These are phyloP conservation scores for Tetracladium setigerum DNA, from an alignment of 495 filamentous ascomycete genomes.

Conservation along the genomic window DNA sequence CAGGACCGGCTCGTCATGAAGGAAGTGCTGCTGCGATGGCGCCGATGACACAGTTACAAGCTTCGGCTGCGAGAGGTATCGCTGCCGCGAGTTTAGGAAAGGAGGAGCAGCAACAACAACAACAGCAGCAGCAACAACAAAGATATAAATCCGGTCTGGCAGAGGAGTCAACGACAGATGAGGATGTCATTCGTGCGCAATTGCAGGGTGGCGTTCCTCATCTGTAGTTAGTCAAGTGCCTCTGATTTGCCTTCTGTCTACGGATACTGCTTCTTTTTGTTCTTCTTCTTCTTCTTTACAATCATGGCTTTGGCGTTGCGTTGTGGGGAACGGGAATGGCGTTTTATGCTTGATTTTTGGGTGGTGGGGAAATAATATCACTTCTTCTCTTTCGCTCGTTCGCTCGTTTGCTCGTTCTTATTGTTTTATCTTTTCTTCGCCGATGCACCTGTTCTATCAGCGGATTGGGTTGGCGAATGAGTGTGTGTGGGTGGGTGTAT, in stretches of 20 bases:
- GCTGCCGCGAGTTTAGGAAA: constrained; percentile 24
- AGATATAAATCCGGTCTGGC: constrained; percentile 22
- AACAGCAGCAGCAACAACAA: constrained; percentile 19
- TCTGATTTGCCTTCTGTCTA: not conserved
- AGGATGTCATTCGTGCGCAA: constrained; percentile 21
- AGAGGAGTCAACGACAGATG: constrained; percentile 15
- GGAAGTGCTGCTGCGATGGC: constrained; percentile 30
- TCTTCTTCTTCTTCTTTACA: too few relatives aligned
- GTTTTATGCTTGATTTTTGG: too few relatives aligned
- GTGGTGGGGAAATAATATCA: too few relatives aligned
- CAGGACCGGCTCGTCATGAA: constrained; percentile 12
- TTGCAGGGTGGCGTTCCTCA: constrained; percentile 13
- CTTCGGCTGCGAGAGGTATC: constrained; percentile 29
- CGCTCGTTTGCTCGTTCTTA: too few relatives aligned
- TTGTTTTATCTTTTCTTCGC: too few relatives aligned
- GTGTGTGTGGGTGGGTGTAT: too few relatives aligned
- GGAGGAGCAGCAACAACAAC: constrained; percentile 25
- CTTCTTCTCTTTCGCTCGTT: too few relatives aligned
- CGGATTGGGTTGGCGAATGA: too few relatives aligned
- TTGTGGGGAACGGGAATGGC: not conserved
- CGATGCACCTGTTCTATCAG: too few relatives aligned
- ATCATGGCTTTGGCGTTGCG: constrained; percentile 3
- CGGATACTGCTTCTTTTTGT: not conserved
- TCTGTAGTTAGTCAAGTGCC: constrained; percentile 7
- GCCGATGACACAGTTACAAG: constrained; percentile 29